Base-by-base conservation (phyloP, 768 basidiomycete genomes). In the Pleurotus citrinopileatus region DNA sequence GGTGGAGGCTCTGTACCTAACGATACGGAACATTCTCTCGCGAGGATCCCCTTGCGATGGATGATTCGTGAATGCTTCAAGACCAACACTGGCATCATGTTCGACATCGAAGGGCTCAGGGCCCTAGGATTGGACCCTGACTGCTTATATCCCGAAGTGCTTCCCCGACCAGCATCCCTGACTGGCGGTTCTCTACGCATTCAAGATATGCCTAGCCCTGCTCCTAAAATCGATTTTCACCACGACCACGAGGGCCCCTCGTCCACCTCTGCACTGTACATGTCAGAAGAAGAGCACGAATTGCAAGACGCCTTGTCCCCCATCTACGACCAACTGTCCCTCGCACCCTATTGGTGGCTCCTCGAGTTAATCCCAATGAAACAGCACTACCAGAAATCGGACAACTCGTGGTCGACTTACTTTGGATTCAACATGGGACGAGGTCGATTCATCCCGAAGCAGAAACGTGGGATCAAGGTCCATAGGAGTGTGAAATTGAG, bases 21-120 rank as follows among this genome's bases (percentile, higher is more conserved):
- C 55, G 72, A 67, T 1, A 70, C 68, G 0, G 62, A 59, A 3
- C 63, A 75, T 36, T 70, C 66, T 12, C 72, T 85, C 1, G 75
- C 82, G 4, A 74, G 79, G 28, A 78, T 83, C 29, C 66, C 81
- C 1, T 70, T 85, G 2, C 73, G 79, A 0, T 85, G 87, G 87
- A 87, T 89, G 85, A 71, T 89, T 55, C 79, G 86, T 36, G 78
- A 89, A 61, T 80, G 77, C 57, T 83, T 87, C 73, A 71, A 70
- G 45, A 63, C 76, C 4, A 60, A 81, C 2, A 73, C 73, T 1
- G 86, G 85, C 0, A 83, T 87, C 57, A 69, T 83, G 60, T 87
- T 87, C 69, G 67, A 77, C 17, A 59, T 71, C 1, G 71, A 73
- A 17, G 70, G 67, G 17, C 69, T 85, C 36, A 65, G 64, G 13